Evolutionary conservation across 352 stramenopile genomes (phyloP).

Genomic region (Pelagophyceae sp.): DNA sequence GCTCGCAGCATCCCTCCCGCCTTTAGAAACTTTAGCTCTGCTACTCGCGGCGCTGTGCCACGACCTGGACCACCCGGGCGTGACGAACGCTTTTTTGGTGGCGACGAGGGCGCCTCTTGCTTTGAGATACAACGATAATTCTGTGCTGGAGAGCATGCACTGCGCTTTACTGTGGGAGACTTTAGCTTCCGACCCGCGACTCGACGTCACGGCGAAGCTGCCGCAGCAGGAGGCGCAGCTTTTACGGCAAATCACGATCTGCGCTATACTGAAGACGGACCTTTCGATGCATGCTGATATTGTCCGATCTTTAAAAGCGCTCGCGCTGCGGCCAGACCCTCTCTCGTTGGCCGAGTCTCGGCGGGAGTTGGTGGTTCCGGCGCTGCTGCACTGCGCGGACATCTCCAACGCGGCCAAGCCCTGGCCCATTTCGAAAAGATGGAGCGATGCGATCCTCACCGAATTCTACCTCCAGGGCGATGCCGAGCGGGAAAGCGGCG

Average conservation of each 20-base stretch:
- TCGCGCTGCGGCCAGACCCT: neutral
- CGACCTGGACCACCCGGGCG: slow-evolving; percentile 74
- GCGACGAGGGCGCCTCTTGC: slow-evolving; percentile 17
- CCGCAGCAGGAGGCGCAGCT: neutral
- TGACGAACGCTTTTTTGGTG: slow-evolving; percentile 74
- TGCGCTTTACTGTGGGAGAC: no score
- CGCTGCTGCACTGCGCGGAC: slow-evolving; percentile 6
- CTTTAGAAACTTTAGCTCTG: neutral
- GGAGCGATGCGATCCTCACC: neutral
- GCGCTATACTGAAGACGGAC: slow-evolving; percentile 12
- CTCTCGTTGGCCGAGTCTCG: neutral
- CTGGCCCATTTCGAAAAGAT: neutral
- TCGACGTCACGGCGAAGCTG: neutral
- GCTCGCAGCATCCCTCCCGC: neutral
- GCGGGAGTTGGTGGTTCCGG: neutral
- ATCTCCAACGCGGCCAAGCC: slow-evolving; percentile 9
- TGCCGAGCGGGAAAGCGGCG: neutral
- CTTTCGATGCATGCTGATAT: slow-evolving; percentile 4
- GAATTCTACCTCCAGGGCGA: slow-evolving; percentile 19
- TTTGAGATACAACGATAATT: neutral
- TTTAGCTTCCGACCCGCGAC: neutral
- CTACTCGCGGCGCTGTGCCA: slow-evolving; percentile 50
- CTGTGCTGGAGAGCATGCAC: slow-evolving; percentile 12
- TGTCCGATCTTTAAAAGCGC: neutral
- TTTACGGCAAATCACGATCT: neutral